Evolutionary conservation across 2,329 filamentous ascomycete species (phyloP).

Genomic region (Ascochyta fabae): DNA sequence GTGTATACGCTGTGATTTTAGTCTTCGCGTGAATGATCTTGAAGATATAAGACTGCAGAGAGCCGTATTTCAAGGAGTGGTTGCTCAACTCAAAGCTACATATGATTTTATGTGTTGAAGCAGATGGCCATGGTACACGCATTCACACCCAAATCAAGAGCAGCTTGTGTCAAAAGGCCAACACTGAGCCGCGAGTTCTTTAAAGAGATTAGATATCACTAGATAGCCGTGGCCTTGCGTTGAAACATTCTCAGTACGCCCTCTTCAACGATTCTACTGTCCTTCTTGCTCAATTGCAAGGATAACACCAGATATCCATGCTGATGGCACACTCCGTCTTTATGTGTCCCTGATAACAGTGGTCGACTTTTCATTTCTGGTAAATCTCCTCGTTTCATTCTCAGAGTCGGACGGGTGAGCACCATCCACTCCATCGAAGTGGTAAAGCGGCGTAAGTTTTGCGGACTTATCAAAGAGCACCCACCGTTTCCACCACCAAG

Average conservation of each 20-base stretch:
- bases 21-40: conserved; percentile 28
- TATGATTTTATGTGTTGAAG: conserved; percentile 15
- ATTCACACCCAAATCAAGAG: background rate
- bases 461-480: conserved; percentile 42
- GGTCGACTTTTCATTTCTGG: conserved; percentile 6
- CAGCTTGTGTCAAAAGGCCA: too few relatives aligned
- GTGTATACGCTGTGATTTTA: conserved; percentile 45
- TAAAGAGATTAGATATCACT: too few relatives aligned
- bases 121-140: background rate
- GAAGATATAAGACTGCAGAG: conserved; percentile 37
- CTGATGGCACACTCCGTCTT: too few relatives aligned
- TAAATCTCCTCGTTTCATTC: background rate
- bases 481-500: conserved; percentile 55
- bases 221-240: too few relatives aligned
- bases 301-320: too few relatives aligned
- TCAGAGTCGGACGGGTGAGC: background rate
- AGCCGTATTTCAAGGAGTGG: conserved; percentile 39
- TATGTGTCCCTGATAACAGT: conserved; percentile 5
- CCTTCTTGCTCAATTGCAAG: too few relatives aligned
- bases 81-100: conserved; percentile 39
- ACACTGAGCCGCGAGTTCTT: too few relatives aligned
- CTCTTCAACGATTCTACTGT: too few relatives aligned
- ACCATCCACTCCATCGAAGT: conserved; percentile 28
- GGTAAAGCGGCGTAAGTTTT: conserved; percentile 36
- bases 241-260: too few relatives aligned